A percentile compares a stretch with the other conserved stretches of the same genome.
These are phyloP conservation scores for Mrakia blollopis DNA, from an alignment of 768 basidiomycete species.

Conservation along the genomic window DNA sequence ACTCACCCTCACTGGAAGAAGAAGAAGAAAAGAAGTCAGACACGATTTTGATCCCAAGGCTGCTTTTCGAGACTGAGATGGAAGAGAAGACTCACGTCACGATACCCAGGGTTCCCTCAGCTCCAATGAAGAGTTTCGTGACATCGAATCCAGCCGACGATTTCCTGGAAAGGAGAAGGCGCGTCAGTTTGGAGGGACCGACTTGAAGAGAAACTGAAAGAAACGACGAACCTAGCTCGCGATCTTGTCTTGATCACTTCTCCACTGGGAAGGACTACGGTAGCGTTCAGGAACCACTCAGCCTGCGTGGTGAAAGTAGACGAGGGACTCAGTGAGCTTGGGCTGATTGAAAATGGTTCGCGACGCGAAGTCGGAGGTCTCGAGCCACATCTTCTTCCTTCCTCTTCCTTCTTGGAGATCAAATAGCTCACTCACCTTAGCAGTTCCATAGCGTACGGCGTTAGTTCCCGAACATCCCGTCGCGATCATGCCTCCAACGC, in stretches of 20 bases:
- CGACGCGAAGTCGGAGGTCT: not conserved
- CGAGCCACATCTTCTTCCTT: not conserved
- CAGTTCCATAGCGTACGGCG: slow-evolving; percentile 73
- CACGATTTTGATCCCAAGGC: not conserved
- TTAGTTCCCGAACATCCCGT: slow-evolving; percentile 81
- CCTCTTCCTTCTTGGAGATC: not conserved
- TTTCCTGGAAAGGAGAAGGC: slow-evolving; percentile 51
- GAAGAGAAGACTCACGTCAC: slow-evolving; percentile 24
- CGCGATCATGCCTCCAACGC: slow-evolving; percentile 46
- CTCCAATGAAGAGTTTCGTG: slow-evolving; percentile 74
- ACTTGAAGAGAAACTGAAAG: not conserved
- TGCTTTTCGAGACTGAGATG: no score
- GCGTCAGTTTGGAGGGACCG: not conserved
- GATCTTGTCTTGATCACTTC: slow-evolving; percentile 82
- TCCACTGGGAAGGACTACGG: slow-evolving; percentile 81
- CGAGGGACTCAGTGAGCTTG: no score
- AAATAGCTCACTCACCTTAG: slow-evolving; percentile 47
- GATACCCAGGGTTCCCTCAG: slow-evolving; percentile 50
- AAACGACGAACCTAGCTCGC: slow-evolving; percentile 36
- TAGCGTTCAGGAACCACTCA: slow-evolving; percentile 85
- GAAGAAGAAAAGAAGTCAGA: not conserved
- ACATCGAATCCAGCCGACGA: slow-evolving; percentile 82
- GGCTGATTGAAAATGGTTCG: no score
- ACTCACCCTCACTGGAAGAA: not conserved
- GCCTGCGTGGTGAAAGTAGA: slow-evolving; percentile 40